A percentile compares a stretch with the other conserved stretches of the same genome.
Evolutionary conservation across 1,284 basidiomycete genomes (phyloP).

Genomic region (Neotropicomus parvogracilis): DNA sequence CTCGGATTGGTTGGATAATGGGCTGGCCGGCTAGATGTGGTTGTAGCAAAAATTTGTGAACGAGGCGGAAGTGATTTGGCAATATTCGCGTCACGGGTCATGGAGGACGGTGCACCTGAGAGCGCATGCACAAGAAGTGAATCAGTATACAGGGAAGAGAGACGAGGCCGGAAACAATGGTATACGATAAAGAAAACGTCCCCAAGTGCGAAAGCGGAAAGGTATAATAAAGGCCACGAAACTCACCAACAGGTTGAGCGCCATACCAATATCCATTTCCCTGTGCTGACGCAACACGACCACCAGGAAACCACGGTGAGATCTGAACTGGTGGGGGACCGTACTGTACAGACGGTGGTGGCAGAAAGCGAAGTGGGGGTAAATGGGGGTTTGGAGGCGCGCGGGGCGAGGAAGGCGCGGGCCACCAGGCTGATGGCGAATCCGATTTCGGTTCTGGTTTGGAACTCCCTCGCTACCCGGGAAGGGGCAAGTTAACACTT

Average conservation of each 20-base stretch:
- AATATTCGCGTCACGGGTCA: conserved; percentile 16
- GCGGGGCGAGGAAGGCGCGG: conserved; percentile 6
- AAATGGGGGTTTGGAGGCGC: conserved; percentile 5
- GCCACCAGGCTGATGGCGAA: conserved; percentile 15
- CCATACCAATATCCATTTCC: conserved; percentile 26
- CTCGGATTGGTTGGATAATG: conserved; percentile 1
- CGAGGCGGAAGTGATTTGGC: conserved; percentile 6
- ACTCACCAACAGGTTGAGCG: conserved; percentile 22
- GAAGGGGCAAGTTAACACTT: too few species aligned
- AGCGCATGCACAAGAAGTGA: conserved; percentile 1
- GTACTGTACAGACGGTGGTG: conserved; percentile 14
- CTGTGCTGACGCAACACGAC: conserved; percentile 13
- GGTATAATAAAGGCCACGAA: neutral
- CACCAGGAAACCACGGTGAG: conserved; percentile 20
- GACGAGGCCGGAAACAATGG: neutral
- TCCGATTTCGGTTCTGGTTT: conserved; percentile 16
- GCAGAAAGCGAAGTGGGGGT: conserved; percentile 17
- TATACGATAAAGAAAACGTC: neutral
- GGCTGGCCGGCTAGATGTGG: conserved; percentile 1
- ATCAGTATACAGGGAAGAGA: conserved; percentile 18
- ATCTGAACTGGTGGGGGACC: conserved; percentile 15
- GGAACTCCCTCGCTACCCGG: too few species aligned
- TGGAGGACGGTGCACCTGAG: conserved; percentile 19
- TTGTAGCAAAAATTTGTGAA: conserved; percentile 1
- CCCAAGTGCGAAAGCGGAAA: conserved; percentile 3